Evolutionary conservation across 805 yeast genomes (phyloP).

Genomic region (Saccharomycopsis vini): DNA sequence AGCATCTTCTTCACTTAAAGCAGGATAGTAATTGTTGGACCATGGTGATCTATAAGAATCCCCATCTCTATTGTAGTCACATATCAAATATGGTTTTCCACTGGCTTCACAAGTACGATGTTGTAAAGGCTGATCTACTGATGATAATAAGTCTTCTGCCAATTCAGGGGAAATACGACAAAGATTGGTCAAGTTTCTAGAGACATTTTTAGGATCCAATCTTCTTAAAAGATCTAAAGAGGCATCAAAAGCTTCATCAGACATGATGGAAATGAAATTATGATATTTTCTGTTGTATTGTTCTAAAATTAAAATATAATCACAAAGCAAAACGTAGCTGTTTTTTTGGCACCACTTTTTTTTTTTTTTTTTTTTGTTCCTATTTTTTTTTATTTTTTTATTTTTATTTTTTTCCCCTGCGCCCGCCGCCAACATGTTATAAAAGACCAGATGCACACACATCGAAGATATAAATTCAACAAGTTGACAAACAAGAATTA

Average conservation of each 20-base stretch:
- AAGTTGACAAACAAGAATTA: no score
- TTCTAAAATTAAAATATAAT: no score
- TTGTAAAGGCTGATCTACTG: constrained; percentile 77
- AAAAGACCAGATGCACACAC: no score
- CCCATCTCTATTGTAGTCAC: constrained; percentile 94
- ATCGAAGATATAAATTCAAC: no score
- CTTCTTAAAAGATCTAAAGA: constrained; percentile 72
- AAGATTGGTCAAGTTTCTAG: constrained; percentile 34
- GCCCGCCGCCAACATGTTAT: no score
- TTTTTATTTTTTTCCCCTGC: no score
- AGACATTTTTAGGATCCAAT: constrained; percentile 55
- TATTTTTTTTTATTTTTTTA: no score
- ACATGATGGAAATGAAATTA: constrained; percentile 19
- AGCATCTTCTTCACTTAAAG: constrained; percentile 38
- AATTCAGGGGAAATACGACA: constrained; percentile 54
- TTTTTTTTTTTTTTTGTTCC: no score
- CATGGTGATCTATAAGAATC: constrained; percentile 90
- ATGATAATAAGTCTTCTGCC: constrained; percentile 79
- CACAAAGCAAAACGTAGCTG: no score
- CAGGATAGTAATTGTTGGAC: constrained; percentile 65
- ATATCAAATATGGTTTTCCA: constrained; percentile 67
- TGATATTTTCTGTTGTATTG: no score
- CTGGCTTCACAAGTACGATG: constrained; percentile 36
- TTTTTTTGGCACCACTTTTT: no score
- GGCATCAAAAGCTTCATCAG: constrained; percentile 58